Evolutionary conservation across 805 yeast genomes (phyloP), one percentile per base, ranked within the genome.

Genomic region (Naumovozyma baii): DNA sequence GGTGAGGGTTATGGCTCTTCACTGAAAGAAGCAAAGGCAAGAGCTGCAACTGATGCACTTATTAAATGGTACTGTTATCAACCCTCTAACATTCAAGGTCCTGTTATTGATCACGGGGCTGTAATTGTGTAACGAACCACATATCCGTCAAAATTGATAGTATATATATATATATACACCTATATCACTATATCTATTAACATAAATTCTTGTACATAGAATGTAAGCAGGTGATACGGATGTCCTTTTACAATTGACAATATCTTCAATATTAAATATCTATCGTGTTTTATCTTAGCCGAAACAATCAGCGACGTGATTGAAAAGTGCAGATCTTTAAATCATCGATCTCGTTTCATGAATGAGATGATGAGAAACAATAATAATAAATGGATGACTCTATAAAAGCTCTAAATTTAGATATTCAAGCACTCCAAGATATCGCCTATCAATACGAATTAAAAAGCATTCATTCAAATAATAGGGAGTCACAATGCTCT

Each of bases 1-100:
- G 96, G 96, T 38, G 96, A 92, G 63, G 96, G 96, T 32, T 86
- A 83, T 56, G 99, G 97, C 29, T 70, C 94, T 5, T 83, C 94
- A 20, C 68, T 92, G 52, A 76, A 74, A 48, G 97, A 92, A 64
- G 96, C 96, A 28, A 84, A 87, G 64, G 82, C 86, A 31, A 77
- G 95, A 62, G 92, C 96, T 28, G 84, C 87, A 39, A 94, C 87
- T 26, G 82, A 83, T 61, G 88, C 96, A 26, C 74, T 92, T 59
- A 80, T 86, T 70, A 76, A 84, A 43, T 92, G 92, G 80, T 92
- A 92, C 66, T 73, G 94, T 55, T 92, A 92, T 63, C 77, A 82
- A 47, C 97, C 97, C 13, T 61, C 81, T 34, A 19, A 38, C n/a
- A 35, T 18, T 13, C 69, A 69, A 42, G 60, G 74, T 31, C 92